phyloP scores from a whole-genome alignment of 1,284 basidiomycete genomes.

The Amylostereum areolatum region DNA sequence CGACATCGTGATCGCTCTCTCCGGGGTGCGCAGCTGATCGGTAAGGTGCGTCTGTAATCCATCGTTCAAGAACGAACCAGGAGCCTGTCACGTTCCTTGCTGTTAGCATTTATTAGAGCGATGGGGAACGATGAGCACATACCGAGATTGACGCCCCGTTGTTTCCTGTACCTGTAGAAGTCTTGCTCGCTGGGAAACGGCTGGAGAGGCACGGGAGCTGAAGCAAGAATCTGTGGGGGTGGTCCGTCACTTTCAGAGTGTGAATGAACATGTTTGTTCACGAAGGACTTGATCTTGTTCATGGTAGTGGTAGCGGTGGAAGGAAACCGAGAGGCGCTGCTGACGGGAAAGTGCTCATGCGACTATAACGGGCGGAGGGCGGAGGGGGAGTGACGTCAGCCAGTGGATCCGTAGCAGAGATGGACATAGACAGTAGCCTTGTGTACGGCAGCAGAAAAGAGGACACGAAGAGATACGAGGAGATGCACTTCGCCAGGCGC shows the following conservation, averaged over 20 bases:
- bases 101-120: background rate
- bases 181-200: slow-evolving; percentile 24
- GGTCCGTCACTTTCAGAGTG: background rate
- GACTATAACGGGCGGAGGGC: too few relatives aligned
- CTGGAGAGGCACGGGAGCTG: background rate
- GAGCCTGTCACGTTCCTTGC: slow-evolving; percentile 37
- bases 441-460: too few relatives aligned
- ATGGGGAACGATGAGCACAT: slow-evolving; percentile 15
- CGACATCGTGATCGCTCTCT: slow-evolving; percentile 75
- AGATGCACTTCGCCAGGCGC: too few relatives aligned
- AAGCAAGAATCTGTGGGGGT: background rate
- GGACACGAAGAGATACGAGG: too few relatives aligned
- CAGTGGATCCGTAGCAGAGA: too few relatives aligned
- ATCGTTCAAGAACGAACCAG: slow-evolving; percentile 76
- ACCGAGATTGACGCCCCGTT: slow-evolving; percentile 83
- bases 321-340: too few relatives aligned
- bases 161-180: slow-evolving; percentile 65
- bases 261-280: background rate
- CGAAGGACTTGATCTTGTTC: background rate
- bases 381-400: too few relatives aligned
- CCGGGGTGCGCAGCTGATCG: slow-evolving; percentile 45
- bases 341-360: too few relatives aligned
- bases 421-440: too few relatives aligned
- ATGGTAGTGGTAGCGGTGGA: background rate
- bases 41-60: slow-evolving; percentile 62